phyloP scores from a whole-genome alignment of 495 filamentous ascomycete genomes.

The Geopyxis carbonaria region DNA sequence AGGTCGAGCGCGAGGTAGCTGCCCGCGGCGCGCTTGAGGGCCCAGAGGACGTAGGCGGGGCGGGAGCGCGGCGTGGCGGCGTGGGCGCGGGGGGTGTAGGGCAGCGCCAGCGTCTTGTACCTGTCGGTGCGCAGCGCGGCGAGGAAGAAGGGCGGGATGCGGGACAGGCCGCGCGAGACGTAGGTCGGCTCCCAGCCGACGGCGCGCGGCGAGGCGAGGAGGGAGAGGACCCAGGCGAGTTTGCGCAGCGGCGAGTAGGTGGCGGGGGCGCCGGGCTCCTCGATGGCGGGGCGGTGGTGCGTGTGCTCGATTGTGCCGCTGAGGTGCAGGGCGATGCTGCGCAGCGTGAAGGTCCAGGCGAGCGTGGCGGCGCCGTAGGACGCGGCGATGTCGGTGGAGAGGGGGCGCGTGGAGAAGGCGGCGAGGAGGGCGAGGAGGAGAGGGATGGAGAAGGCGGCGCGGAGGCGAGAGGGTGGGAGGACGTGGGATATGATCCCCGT shows the following conservation, averaged over 20 bases:
- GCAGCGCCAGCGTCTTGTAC: neutral
- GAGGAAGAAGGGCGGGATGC: neutral
- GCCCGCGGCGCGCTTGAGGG: neutral
- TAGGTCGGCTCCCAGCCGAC: neutral
- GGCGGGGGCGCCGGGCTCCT: neutral
- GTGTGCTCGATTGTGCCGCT: neutral
- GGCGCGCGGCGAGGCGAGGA: neutral
- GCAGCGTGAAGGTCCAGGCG: conserved; percentile 2
- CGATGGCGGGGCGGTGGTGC: neutral
- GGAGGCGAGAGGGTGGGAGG: no score
- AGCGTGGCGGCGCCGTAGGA: conserved; percentile 4
- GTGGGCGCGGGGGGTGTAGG: neutral
- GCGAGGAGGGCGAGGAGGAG: conserved; percentile 1
- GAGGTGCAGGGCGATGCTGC: neutral
- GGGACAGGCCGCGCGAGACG: neutral
- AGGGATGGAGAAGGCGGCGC: conserved; percentile 2
- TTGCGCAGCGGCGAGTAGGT: neutral
- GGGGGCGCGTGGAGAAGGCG: neutral
- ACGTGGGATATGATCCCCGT: no score
- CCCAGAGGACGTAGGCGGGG: neutral
- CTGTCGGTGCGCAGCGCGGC: neutral
- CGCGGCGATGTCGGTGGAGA: neutral
- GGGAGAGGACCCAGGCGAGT: conserved; percentile 1
- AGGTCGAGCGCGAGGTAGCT: neutral
- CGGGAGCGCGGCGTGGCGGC: neutral